phyloP scores from a whole-genome alignment of 768 basidiomycete species.

The Mycena pura region DNA sequence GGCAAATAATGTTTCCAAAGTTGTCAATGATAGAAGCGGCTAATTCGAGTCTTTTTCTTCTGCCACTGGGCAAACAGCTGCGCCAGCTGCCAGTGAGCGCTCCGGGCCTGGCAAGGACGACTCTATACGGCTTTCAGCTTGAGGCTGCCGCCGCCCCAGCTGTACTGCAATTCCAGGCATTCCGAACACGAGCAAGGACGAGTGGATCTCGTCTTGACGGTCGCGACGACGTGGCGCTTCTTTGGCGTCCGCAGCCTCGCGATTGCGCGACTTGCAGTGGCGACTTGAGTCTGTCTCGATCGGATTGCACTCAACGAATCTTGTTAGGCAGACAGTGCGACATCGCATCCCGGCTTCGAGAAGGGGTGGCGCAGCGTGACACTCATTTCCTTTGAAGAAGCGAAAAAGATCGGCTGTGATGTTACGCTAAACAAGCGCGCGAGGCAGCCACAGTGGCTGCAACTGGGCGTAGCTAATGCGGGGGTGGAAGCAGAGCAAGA shows the following conservation, averaged over 20 bases:
- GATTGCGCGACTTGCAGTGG: slow-evolving; percentile 26
- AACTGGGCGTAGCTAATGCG: no score
- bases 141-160: no score
- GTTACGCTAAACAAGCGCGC: no score
- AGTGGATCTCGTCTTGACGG: slow-evolving; percentile 41
- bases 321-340: slow-evolving; percentile 8
- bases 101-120: no score
- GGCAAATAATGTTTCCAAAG: no score
- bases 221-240: slow-evolving; percentile 41
- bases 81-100: no score
- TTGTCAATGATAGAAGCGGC: no score
- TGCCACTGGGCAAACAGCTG: no score
- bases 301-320: slow-evolving; percentile 5
- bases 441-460: no score
- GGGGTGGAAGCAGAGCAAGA: no score
- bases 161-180: neutral
- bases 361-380: slow-evolving; percentile 7
- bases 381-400: slow-evolving; percentile 2
- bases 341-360: slow-evolving; percentile 11
- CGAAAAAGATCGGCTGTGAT: slow-evolving; percentile 10
- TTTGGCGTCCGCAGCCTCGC: slow-evolving; percentile 30
- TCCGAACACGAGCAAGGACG: neutral
- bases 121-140: slow-evolving; percentile 24
- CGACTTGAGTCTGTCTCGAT: no score
- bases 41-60: no score